A percentile compares a stretch with the other conserved stretches of the same genome.
These are phyloP conservation scores for Picochlorum sp. DNA, from an alignment of 139 green algal genomes.

Conservation along the genomic window DNA sequence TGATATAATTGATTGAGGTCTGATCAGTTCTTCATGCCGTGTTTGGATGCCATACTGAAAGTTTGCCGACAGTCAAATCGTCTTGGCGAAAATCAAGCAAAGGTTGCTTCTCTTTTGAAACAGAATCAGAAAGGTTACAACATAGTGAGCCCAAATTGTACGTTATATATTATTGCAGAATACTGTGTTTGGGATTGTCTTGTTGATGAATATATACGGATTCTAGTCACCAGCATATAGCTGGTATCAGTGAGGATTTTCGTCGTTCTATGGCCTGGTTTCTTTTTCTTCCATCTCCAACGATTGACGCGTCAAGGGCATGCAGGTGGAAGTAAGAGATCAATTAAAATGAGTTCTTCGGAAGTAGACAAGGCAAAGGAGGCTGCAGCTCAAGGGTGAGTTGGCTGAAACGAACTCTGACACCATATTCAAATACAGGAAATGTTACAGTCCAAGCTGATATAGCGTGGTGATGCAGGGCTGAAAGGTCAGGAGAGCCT, in stretches of 20 bases:
- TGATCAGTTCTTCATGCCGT: not conserved
- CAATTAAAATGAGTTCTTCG: too few relatives aligned
- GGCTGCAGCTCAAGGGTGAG: conserved; percentile 19
- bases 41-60: not conserved
- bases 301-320: too few relatives aligned
- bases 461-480: not conserved
- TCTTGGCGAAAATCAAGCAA: not conserved
- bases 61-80: not conserved
- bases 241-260: too few relatives aligned
- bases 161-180: too few relatives aligned
- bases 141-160: too few relatives aligned
- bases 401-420: conserved; percentile 2
- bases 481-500: conserved; percentile 24
- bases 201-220: too few relatives aligned
- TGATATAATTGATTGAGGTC: not conserved
- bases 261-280: too few relatives aligned
- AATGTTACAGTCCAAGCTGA: not conserved
- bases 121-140: too few relatives aligned
- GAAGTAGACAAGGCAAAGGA: conserved; percentile 17
- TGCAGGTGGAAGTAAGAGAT: too few relatives aligned
- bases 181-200: too few relatives aligned
- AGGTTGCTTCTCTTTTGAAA: not conserved
- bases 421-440: not conserved
- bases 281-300: too few relatives aligned
- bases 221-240: too few relatives aligned